These are phyloP conservation scores for Rhytidiadelphus loreus DNA, from an alignment of 225 moss, liverwort and hornwort genomes.

Conservation along the genomic window DNA sequence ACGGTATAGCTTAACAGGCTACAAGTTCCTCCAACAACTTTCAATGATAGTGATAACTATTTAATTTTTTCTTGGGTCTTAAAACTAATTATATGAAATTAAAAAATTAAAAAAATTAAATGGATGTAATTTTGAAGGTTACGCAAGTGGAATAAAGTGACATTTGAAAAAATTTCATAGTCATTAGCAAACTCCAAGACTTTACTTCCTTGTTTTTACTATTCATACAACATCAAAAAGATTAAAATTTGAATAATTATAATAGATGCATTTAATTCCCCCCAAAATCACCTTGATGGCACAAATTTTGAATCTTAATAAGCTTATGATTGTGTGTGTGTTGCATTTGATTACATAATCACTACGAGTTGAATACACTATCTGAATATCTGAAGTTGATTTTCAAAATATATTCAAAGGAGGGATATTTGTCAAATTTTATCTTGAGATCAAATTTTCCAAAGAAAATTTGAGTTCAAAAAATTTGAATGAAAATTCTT, in stretches of 20 bases:
- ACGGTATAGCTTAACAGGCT: no score
- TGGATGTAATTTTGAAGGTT: background rate
- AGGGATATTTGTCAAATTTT: fast-evolving
- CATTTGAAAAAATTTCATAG: background rate
- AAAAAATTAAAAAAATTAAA: no score
- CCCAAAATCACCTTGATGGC: fast-evolving
- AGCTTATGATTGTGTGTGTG: no score
- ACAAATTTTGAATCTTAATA: background rate
- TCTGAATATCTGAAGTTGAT: fast-evolving
- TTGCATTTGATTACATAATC: background rate
- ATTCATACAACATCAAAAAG: no score
- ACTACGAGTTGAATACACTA: background rate
- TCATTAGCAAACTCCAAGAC: background rate
- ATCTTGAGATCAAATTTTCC: no score
- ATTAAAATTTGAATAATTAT: background rate
- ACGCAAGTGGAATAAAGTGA: background rate
- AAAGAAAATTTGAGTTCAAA: background rate
- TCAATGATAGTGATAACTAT: no score
- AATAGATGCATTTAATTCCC: background rate
- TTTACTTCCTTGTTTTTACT: background rate
- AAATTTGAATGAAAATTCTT: background rate
- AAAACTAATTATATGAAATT: background rate
- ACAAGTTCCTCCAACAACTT: background rate
- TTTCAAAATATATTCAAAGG: background rate
- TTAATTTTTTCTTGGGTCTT: fast-evolving